phyloP scores from a whole-genome alignment of 768 basidiomycete genomes.

The Boletus fagicola region DNA sequence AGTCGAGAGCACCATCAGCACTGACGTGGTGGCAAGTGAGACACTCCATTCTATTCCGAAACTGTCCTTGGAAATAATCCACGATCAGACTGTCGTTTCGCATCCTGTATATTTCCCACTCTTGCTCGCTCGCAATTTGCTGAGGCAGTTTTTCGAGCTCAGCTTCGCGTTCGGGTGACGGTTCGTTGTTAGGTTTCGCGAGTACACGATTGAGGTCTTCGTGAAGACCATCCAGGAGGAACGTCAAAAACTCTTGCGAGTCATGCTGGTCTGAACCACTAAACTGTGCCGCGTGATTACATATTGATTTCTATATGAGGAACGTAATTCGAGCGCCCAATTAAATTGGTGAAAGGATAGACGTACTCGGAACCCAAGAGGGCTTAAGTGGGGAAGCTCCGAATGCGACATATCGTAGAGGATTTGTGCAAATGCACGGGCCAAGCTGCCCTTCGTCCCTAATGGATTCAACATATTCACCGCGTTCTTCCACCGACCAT shows the following conservation, averaged over 20 bases:
- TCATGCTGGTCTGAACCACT: constrained; percentile 91
- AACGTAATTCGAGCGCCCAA: constrained; percentile 13
- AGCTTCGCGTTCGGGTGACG: constrained; percentile 78
- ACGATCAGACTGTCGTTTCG: constrained; percentile 93
- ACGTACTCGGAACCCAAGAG: constrained; percentile 79
- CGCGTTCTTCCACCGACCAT: constrained; percentile 76
- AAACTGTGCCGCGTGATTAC: constrained; percentile 65
- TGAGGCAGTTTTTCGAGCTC: constrained; percentile 84
- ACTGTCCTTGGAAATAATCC: constrained; percentile 97
- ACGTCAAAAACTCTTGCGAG: constrained; percentile 94
- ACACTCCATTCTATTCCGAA: constrained; percentile 85
- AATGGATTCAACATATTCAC: constrained; percentile 85
- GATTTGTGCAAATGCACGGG: constrained; percentile 78
- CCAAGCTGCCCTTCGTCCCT: constrained; percentile 83
- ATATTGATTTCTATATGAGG: constrained; percentile 53
- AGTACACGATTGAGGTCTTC: constrained; percentile 86
- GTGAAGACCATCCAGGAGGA: constrained; percentile 89
- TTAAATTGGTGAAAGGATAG: constrained; percentile 21
- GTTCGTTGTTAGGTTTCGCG: constrained; percentile 59
- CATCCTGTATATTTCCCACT: constrained; percentile 88
- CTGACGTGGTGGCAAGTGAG: constrained; percentile 83
- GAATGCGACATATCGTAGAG: constrained; percentile 87
- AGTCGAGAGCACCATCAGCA: constrained; percentile 5
- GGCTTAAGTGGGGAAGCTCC: constrained; percentile 78
- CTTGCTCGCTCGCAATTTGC: constrained; percentile 86